Percentiles rank a stretch among this genome's conserved stretches.
Evolutionary conservation across 805 yeast genomes (phyloP).

Genomic region (Isabelozyma pseudorhagii): DNA sequence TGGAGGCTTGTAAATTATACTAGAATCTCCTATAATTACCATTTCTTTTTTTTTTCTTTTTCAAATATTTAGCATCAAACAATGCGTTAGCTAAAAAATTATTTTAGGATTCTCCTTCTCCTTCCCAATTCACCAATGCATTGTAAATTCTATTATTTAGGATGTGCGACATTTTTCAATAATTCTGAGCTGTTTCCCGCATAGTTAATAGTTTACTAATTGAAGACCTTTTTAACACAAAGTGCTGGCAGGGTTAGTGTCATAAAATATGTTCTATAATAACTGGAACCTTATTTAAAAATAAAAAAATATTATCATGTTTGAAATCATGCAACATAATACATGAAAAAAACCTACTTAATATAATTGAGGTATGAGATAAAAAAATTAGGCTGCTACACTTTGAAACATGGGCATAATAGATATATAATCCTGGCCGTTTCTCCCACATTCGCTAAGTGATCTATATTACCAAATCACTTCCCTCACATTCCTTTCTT

Average conservation of each 20-base stretch:
- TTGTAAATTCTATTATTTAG: neutral
- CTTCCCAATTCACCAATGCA: neutral
- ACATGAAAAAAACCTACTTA: neutral
- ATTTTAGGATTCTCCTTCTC: neutral
- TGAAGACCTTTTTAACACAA: neutral
- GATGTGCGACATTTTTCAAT: neutral
- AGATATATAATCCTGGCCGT: neutral
- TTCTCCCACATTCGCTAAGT: neutral
- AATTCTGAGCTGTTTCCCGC: neutral
- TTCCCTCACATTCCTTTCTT: neutral
- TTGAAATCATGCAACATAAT: neutral
- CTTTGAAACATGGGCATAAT: neutral
- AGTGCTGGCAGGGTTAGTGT: neutral
- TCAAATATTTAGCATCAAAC: too few relatives aligned
- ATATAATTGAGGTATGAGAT: neutral
- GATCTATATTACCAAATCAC: too few relatives aligned
- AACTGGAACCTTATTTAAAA: neutral
- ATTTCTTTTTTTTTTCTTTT: neutral
- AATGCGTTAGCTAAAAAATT: too few relatives aligned
- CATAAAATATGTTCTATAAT: neutral
- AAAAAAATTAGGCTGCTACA: neutral
- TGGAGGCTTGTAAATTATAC: too few relatives aligned
- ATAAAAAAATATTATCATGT: neutral
- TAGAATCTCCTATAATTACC: neutral
- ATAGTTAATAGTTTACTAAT: neutral